Conservation (phyloP, 192 early-diverging fungal genomes). For the Entrophospora sp. region DNA sequence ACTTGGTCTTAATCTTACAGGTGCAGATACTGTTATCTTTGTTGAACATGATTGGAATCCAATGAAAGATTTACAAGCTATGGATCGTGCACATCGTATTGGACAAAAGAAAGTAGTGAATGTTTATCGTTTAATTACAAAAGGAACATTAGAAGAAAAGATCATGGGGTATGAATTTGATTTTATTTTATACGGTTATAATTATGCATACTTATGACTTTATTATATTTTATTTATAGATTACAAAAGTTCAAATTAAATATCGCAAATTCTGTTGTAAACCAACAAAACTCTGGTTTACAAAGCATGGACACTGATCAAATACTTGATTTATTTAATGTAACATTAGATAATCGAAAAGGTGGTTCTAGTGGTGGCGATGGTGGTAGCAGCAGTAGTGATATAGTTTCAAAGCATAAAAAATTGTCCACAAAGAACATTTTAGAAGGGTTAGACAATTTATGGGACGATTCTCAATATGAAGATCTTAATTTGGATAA, state of each 20-base stretch:
- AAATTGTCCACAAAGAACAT: constrained; percentile 58
- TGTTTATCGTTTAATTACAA: constrained; percentile 95
- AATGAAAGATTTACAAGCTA: constrained; percentile 97
- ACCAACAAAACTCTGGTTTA: constrained; percentile 91
- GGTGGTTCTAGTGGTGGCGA: constrained; percentile 6
- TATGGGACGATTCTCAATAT: constrained; percentile 90
- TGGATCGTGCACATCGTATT: constrained; percentile 98
- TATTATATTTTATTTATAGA: constrained; percentile 27
- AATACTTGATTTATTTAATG: constrained; percentile 86
- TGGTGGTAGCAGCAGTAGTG: constrained; percentile 13
- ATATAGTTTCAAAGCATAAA: constrained; percentile 32
- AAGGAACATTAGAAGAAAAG: constrained; percentile 97
- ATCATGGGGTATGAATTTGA: constrained; percentile 81
- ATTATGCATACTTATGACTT: background rate
- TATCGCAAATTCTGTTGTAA: constrained; percentile 91
- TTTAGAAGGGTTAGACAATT: constrained; percentile 65
- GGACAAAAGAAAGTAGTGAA: constrained; percentile 97
- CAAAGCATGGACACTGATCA: constrained; percentile 94
- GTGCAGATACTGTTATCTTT: constrained; percentile 99
- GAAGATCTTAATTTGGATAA: constrained; percentile 77
- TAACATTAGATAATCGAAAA: constrained; percentile 45
- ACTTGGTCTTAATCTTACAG: constrained; percentile 93
- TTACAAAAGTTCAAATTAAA: constrained; percentile 98
- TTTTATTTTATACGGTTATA: background rate
- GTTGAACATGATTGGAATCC: constrained; percentile 99